A percentile compares a stretch with the other conserved stretches of the same genome.
Conservation (phyloP, 2,329 filamentous ascomycete species). For the Phaeosphaeriaceae sp. region DNA sequence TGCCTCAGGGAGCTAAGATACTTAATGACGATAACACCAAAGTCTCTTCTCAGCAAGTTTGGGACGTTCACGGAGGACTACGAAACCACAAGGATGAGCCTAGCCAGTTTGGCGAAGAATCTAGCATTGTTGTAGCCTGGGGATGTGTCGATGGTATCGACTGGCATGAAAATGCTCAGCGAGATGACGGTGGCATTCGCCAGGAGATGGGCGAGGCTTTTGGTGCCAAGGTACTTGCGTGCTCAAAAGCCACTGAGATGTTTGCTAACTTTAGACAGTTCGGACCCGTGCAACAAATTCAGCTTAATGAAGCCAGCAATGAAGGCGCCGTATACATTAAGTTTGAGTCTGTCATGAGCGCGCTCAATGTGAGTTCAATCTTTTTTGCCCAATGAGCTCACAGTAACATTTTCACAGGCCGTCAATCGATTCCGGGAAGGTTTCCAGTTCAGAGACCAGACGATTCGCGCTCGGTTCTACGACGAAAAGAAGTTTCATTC, state of each 20-base stretch:
- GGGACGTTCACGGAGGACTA: conserved; percentile 79
- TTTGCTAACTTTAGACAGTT: conserved; percentile 61
- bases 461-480: conserved; percentile 82
- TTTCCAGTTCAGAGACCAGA: conserved; percentile 91
- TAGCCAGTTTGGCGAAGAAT: conserved; percentile 63
- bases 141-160: conserved; percentile 90
- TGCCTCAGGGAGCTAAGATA: conserved; percentile 21
- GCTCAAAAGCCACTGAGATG: not conserved
- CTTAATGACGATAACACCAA: conserved; percentile 58
- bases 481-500: conserved; percentile 81
- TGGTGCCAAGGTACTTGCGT: conserved; percentile 68
- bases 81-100: conserved; percentile 48
- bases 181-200: conserved; percentile 68
- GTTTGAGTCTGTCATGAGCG: conserved; percentile 85
- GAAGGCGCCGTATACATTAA: conserved; percentile 82
- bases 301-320: conserved; percentile 67
- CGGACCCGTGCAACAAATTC: conserved; percentile 79
- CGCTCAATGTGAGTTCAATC: conserved; percentile 70
- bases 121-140: conserved; percentile 78
- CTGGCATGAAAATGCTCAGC: conserved; percentile 73
- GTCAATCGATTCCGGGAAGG: conserved; percentile 89
- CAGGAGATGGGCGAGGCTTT: conserved; percentile 98
- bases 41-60: conserved; percentile 53
- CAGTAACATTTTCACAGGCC: conserved; percentile 61
- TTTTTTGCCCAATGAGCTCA: not conserved